A percentile compares a stretch with the other conserved stretches of the same genome.
phyloP scores from a whole-genome alignment of 306 rosid species.

The Malus sieversii region DNA sequence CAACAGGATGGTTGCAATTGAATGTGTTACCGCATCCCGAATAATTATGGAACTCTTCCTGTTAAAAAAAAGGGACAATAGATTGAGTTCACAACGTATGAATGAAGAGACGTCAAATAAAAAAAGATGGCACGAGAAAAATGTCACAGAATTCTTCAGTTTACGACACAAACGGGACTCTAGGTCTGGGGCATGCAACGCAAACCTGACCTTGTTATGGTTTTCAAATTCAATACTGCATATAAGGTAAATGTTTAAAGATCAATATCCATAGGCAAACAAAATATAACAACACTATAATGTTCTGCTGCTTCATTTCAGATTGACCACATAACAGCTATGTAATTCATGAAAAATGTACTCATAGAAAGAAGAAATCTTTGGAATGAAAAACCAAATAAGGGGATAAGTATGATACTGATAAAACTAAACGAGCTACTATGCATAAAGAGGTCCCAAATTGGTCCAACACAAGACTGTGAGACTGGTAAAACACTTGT shows the following conservation, averaged over 20 bases:
- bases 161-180: background rate
- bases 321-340: background rate
- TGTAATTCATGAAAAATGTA: background rate
- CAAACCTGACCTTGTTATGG: background rate
- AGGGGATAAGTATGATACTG: background rate
- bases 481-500: background rate
- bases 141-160: conserved; percentile 4
- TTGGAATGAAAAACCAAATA: background rate
- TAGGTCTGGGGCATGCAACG: background rate
- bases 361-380: background rate
- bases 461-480: background rate
- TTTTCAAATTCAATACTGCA: background rate
- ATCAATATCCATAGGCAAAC: background rate
- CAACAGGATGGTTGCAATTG: conserved; percentile 93
- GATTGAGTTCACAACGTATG: conserved; percentile 3
- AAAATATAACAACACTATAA: background rate
- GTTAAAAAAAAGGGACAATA: background rate
- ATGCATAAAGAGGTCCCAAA: background rate
- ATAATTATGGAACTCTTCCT: conserved; percentile 95
- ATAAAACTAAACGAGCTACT: background rate
- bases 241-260: background rate
- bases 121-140: conserved; percentile 4
- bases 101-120: background rate
- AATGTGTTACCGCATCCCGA: conserved; percentile 97
- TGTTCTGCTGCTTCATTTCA: background rate